Base-by-base conservation (phyloP, 345 rosid genomes). In the Physaria fendleri region DNA sequence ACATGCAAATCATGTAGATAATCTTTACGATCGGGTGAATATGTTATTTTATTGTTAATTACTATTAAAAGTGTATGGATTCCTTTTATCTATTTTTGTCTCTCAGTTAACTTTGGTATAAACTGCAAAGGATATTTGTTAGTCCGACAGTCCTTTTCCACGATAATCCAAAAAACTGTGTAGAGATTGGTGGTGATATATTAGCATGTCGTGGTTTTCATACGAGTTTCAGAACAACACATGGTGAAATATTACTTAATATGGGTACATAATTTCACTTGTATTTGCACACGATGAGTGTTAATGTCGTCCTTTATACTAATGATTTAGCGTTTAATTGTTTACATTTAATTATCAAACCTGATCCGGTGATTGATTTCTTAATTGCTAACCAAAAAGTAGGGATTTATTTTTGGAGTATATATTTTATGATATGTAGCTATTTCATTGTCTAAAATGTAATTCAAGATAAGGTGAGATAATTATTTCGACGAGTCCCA, bases 211-310 rank as follows among this genome's bases (percentile, higher is more conserved):
- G 66, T 33, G 67, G 73, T 7, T 60, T 68, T 25, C 67, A 68
- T 59, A 80, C 95, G 0, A 92, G 98, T 52, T 92, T 88, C 66
- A 58, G 98, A 72, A 75, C 90, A 44, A 78, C 81, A 9, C 98
- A 85, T 68, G 84, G 93, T 25, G 98, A 96, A 60, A 56, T 92
- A 68, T 92, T 95, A 14, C 82, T 92, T 21, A 92, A 92, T 72
- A 84, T 88, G 54, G 98, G 95, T 92, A 39, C 47, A 45, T 68
- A 39, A 16, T 29, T 30, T 25, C n/a, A n/a, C n/a, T n/a, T n/a
- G n/a, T n/a, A n/a, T n/a, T n/a, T n/a, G n/a, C 24, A 5, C 12
- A 1, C n/a, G 44, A 16, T 39, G 7, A 10, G 3, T 62, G 44
- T 21, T 38, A 56, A 10, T 62, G 25, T 22, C 22, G 39, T 65